phyloP scores from a whole-genome alignment of 2,329 filamentous ascomycete genomes.

The Epichloe aotearoae region DNA sequence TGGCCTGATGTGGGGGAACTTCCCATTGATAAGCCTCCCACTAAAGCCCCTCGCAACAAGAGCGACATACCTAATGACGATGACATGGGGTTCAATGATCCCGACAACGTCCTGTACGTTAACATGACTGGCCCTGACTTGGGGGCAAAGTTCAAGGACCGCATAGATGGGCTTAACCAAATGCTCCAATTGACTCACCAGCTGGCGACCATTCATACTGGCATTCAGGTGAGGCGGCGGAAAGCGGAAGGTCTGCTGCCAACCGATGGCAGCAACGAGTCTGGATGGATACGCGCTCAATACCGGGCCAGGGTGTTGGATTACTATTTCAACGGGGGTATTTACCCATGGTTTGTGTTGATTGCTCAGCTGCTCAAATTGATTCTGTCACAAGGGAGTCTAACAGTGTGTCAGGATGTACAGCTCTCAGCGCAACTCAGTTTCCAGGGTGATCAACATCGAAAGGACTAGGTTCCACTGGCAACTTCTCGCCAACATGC shows the following conservation, averaged over 20 bases:
- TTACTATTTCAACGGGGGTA: background rate
- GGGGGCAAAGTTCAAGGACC: background rate
- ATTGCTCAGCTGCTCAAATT: background rate
- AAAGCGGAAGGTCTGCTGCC: background rate
- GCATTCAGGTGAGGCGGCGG: background rate
- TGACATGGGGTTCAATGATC: background rate
- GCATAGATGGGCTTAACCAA: background rate
- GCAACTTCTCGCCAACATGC: background rate
- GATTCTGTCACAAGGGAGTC: background rate
- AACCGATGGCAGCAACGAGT: background rate
- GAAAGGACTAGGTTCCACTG: background rate
- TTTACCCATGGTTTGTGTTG: background rate
- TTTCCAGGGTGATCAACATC: background rate
- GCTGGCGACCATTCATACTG: background rate
- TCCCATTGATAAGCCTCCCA: background rate
- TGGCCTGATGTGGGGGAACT: background rate
- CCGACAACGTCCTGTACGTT: background rate
- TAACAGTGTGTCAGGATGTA: background rate
- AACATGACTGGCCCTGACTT: background rate
- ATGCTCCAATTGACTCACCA: background rate
- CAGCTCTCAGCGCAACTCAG: background rate
- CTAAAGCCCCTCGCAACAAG: background rate
- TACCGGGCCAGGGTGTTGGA: background rate
- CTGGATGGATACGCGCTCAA: background rate
- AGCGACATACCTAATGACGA: background rate